Base-by-base conservation (phyloP, 129 eudicot species). In the Helianthus tuberosus region DNA sequence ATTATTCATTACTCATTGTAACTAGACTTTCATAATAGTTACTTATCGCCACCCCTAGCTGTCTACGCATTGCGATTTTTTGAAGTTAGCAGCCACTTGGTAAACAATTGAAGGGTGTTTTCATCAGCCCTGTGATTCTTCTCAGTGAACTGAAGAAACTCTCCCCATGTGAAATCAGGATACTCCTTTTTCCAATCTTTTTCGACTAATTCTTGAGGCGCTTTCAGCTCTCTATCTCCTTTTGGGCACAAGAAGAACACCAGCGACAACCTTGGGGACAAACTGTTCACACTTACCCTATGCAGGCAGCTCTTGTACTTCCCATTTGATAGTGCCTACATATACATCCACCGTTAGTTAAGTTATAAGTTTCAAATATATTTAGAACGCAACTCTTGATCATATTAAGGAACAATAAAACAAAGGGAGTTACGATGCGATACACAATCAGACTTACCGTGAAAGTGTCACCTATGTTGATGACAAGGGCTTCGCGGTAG, bases 391-490 rank as follows among this genome's bases (percentile, higher is more conserved):
- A 43, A 43, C 47, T 43, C 47, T 7, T 1, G 10, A 8, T 1
- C 8, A 6, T 5, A 20, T 6, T 43, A 43, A 43, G n/a, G 16
- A 6, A n/a, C 23, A 51, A 54, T 16, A 6, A 54, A 54, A 20
- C 29, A 16, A 55, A 55, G 2, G 23, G 29, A 55, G 1, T 8
- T 23, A 3, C 61, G 8, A 20, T 9, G 35, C 62, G 0, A 20
- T 20, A 20, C 23, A 20, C 0, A 20, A 20, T 0, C 23, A 20
- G 23, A 20, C 23, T 20, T 20, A 88, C 97, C 55, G n/a, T 66
- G 69, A 91, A 86, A 4, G 97, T 91, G 62, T 91, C 92, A n/a
- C 97, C 97, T 38, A 91, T 79, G 76, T 85, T 91, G 73, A 91
- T 73, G n/a, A 91, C 96, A 1, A 91, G 55, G 8, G 96, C 96